These are phyloP conservation scores for Nicotiana paniculata DNA, from an alignment of 257 asterid species.

Conservation along the genomic window DNA sequence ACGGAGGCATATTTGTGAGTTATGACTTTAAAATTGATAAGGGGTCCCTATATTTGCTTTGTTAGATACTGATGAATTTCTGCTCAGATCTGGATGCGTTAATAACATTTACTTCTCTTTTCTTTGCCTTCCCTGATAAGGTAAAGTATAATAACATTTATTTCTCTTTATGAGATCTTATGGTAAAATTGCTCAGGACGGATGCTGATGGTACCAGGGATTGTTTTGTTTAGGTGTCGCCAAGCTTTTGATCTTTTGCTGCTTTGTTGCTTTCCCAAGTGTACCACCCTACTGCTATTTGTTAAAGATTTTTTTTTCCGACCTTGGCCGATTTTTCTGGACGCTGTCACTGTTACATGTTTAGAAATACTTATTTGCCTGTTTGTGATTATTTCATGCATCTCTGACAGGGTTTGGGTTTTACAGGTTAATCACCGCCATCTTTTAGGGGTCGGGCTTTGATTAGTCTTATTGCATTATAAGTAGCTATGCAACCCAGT, in stretches of 20 bases:
- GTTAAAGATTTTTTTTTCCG: background rate
- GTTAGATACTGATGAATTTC: background rate
- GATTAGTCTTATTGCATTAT: constrained; percentile 19
- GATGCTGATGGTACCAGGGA: background rate
- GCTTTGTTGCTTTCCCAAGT: background rate
- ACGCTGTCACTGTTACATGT: background rate
- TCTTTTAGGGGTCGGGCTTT: constrained; percentile 16
- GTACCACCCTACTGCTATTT: background rate
- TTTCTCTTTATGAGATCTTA: background rate
- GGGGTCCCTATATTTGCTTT: background rate
- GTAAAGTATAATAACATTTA: too few relatives aligned
- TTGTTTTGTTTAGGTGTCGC: background rate
- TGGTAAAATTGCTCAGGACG: background rate
- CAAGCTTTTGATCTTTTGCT: background rate
- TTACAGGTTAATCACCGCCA: constrained; percentile 3
- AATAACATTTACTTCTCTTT: background rate
- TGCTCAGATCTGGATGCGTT: background rate
- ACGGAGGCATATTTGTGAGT: background rate
- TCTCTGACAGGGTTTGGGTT: constrained; percentile 12
- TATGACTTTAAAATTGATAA: background rate
- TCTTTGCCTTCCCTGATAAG: too few relatives aligned
- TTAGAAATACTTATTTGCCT: background rate
- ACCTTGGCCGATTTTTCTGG: background rate
- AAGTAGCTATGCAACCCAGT: constrained; percentile 95
- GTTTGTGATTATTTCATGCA: background rate